phyloP scores from a whole-genome alignment of 176 grass and related monocot species.

The Luzula sylvatica region DNA sequence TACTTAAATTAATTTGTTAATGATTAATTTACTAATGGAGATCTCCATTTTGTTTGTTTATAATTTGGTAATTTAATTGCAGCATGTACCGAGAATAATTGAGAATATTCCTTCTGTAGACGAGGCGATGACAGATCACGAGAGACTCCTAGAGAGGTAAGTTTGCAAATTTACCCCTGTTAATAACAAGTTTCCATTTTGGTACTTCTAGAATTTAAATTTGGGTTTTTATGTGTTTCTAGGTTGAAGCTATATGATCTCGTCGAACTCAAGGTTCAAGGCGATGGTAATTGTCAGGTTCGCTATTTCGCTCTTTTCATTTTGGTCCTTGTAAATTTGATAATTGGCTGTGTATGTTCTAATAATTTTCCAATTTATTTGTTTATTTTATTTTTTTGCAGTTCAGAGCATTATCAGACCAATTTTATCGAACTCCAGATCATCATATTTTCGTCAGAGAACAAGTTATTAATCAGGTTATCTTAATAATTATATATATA shows the following conservation, averaged over 20 bases:
- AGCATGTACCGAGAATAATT: constrained; percentile 92
- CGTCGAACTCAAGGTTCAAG: constrained; percentile 74
- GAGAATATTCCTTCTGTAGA: constrained; percentile 76
- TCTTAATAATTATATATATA: not conserved
- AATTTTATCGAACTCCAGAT: constrained; percentile 64
- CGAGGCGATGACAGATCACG: constrained; percentile 81
- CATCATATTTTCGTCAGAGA: constrained; percentile 76
- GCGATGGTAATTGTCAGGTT: constrained; percentile 97
- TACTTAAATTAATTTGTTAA: constrained; percentile 20
- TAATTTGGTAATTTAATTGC: constrained; percentile 1
- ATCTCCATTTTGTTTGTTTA: not conserved
- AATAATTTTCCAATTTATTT: not conserved
- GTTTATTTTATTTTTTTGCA: constrained; percentile 19
- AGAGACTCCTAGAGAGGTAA: constrained; percentile 83
- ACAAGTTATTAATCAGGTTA: constrained; percentile 77
- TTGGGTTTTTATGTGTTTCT: constrained; percentile 16
- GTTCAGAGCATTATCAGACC: constrained; percentile 85
- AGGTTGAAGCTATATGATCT: constrained; percentile 75
- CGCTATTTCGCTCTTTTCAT: not conserved
- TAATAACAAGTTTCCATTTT: not conserved
- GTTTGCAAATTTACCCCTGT: not conserved
- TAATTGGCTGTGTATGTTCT: not conserved
- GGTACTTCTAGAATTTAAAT: not conserved
- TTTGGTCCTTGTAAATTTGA: not conserved
- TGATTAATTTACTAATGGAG: not conserved